Conservation (phyloP, 805 yeast species). For the Maudiozyma pseudohumilis region DNA sequence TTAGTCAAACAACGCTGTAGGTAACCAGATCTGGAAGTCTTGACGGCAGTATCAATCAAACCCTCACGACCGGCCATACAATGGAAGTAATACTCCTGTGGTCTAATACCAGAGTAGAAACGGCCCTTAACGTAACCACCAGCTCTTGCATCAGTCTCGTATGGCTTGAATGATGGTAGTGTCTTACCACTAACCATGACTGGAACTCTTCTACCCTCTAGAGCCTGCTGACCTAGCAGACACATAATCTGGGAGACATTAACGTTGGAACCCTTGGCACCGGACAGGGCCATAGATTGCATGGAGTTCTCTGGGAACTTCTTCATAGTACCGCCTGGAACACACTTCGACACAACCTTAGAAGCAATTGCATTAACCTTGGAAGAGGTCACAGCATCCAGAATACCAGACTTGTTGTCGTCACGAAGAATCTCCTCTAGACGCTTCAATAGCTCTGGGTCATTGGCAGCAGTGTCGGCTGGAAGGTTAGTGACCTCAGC, state of each 20-base stretch:
- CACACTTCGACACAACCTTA: slow-evolving; percentile 88
- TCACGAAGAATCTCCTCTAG: slow-evolving; percentile 93
- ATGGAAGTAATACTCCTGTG: slow-evolving; percentile 98
- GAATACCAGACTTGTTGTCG: slow-evolving; percentile 79
- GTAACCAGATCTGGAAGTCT: slow-evolving; percentile 96
- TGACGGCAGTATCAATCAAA: slow-evolving; percentile 97
- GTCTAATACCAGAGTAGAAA: slow-evolving; percentile 94
- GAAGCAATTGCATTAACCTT: slow-evolving; percentile 88
- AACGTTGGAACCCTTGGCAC: slow-evolving; percentile 98
- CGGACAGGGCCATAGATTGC: slow-evolving; percentile 99
- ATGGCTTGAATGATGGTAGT: slow-evolving; percentile 91
- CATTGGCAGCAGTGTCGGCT: slow-evolving; percentile 37
- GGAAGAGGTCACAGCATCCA: slow-evolving; percentile 92
- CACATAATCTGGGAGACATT: slow-evolving; percentile 99
- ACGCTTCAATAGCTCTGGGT: slow-evolving; percentile 74
- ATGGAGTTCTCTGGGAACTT: slow-evolving; percentile 90
- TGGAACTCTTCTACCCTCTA: slow-evolving; percentile 99
- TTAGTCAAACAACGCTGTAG: slow-evolving; percentile 96
- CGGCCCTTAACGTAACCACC: slow-evolving; percentile 98
- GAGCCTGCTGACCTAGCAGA: slow-evolving; percentile 95
- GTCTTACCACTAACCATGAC: slow-evolving; percentile 98
- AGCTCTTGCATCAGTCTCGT: slow-evolving; percentile 93
- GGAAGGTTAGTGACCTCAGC: slow-evolving; percentile 85
- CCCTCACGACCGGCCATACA: slow-evolving; percentile 99
- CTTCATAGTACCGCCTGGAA: slow-evolving; percentile 94